Evolutionary conservation across 371 early-diverging fungal genomes (phyloP), one percentile per base, ranked within the genome.

Genomic region (Fennellomyces sp.): DNA sequence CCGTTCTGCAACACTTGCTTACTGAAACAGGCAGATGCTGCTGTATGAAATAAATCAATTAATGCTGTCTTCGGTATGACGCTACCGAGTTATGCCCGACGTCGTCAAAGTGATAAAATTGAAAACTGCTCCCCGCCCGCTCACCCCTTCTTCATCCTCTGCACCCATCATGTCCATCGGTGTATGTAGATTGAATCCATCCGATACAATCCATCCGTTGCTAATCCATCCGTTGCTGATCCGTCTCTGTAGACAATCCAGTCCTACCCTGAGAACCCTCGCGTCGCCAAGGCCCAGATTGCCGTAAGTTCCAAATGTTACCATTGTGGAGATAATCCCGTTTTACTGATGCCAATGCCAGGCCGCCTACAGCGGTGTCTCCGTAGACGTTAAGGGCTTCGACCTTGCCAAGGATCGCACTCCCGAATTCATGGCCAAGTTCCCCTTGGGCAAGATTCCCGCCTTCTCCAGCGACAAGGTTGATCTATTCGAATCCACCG

Each of bases 371-470:
- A 87, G 81, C 67, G 88, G 86, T 68, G 67, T 93, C 23, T 86
- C 90, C 31, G 72, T 94, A 53, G 86, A 84, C 30, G 70, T 84
- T 61, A 82, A 81, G 36, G 77, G 79, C 39, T 88, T 93, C 72
- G 74, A 84, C 69, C 68, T 93, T 68, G 86, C 84, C 59, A 81
- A 73, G 31, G 82, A 83, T 79, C 84, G 84, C 80, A 81, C 84
- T 59, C 73, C 86, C 54, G 96, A 90, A 69, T 95, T 83, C 84
- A 66, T 89, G 56, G 80, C 82, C 70, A 93, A 94, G 84, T 95
- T 90, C 86, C 92, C 95, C 59, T 21, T 68, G 51, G 91, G 87
- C 64, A 87, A 92, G 87, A 84, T 92, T 61, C 97, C 97, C 35
- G 88, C 81, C 48, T 92, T 93, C 66, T 93, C 90, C 75, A 78